Percentiles rank a stretch among this genome's conserved stretches.
These are phyloP conservation scores for Podospora fimiseda DNA, from an alignment of 495 filamentous ascomycete species.

Conservation along the genomic window DNA sequence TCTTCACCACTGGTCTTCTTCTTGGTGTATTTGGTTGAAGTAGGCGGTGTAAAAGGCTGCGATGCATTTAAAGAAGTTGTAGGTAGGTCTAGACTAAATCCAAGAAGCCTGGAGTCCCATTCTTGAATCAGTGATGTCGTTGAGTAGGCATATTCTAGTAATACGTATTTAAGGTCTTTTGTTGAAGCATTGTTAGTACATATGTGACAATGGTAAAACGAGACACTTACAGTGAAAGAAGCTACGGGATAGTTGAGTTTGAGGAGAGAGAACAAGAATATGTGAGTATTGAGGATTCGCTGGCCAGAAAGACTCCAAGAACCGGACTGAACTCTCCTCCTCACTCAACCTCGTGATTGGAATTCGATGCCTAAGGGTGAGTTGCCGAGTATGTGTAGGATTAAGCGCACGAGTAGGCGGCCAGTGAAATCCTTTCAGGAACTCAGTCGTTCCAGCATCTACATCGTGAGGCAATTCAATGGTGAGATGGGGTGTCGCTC, in stretches of 20 bases:
- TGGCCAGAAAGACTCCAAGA: conserved; percentile 80
- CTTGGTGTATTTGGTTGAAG: conserved; percentile 15
- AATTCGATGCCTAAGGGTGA: conserved; percentile 70
- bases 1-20: conserved; percentile 13
- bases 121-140: conserved; percentile 34
- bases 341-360: conserved; percentile 45
- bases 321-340: conserved; percentile 60
- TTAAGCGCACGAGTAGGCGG: conserved; percentile 43
- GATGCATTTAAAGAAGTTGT: conserved; percentile 50
- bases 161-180: conserved; percentile 56
- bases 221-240: conserved; percentile 66
- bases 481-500: conserved; percentile 59
- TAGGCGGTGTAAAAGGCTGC: conserved; percentile 47
- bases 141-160: conserved; percentile 71
- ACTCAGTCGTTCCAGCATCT: conserved; percentile 53
- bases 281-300: conserved; percentile 53
- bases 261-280: conserved; percentile 69
- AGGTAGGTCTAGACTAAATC: conserved; percentile 72
- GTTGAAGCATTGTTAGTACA: background rate
- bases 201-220: background rate
- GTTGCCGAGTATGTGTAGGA: conserved; percentile 34
- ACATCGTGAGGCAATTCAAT: conserved; percentile 69
- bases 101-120: conserved; percentile 52
- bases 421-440: conserved; percentile 58
- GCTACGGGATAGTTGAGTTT: conserved; percentile 63